Percentiles rank a stretch among this genome's conserved stretches.
Evolutionary conservation across 352 stramenopile genomes (phyloP).

Genomic region (Phytophthora cactorum): DNA sequence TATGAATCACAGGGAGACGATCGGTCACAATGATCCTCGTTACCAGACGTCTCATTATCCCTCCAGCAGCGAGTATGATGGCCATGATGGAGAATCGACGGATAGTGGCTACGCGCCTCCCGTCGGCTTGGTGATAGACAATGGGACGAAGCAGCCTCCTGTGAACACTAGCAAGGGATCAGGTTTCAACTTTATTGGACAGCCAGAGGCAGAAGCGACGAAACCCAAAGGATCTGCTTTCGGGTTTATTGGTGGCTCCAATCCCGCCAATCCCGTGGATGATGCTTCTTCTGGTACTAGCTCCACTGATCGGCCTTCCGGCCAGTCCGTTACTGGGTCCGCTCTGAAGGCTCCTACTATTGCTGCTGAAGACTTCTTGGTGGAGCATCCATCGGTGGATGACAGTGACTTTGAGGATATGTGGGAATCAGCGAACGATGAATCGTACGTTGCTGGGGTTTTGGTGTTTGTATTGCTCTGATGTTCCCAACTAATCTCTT

Average conservation of each 20-base stretch:
- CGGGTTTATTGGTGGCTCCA: constrained; percentile 68
- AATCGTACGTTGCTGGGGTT: constrained; percentile 57
- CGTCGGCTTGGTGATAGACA: constrained; percentile 25
- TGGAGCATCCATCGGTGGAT: constrained; percentile 51
- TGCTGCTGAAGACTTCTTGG: constrained; percentile 64
- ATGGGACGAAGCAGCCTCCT: constrained; percentile 30
- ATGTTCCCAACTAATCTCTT: constrained; percentile 11
- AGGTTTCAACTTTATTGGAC: constrained; percentile 43
- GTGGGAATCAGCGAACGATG: constrained; percentile 77
- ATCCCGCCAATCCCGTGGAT: constrained; percentile 45
- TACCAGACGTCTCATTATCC: constrained; percentile 55
- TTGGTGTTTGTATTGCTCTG: not conserved
- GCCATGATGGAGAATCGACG: constrained; percentile 61
- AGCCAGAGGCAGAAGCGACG: constrained; percentile 18
- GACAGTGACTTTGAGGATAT: constrained; percentile 71
- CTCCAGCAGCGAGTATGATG: constrained; percentile 61
- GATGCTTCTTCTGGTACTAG: constrained; percentile 54
- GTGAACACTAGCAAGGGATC: constrained; percentile 29
- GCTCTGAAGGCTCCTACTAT: constrained; percentile 40
- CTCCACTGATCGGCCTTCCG: constrained; percentile 53
- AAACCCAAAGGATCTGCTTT: constrained; percentile 67
- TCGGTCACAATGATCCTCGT: constrained; percentile 42
- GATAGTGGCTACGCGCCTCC: constrained; percentile 60
- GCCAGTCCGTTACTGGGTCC: constrained; percentile 42
- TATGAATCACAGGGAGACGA: constrained; percentile 34